Percentiles rank a stretch among this genome's conserved stretches.
These are phyloP conservation scores for Ustulina deusta DNA, from an alignment of 2,329 filamentous ascomycete species.

Conservation along the genomic window DNA sequence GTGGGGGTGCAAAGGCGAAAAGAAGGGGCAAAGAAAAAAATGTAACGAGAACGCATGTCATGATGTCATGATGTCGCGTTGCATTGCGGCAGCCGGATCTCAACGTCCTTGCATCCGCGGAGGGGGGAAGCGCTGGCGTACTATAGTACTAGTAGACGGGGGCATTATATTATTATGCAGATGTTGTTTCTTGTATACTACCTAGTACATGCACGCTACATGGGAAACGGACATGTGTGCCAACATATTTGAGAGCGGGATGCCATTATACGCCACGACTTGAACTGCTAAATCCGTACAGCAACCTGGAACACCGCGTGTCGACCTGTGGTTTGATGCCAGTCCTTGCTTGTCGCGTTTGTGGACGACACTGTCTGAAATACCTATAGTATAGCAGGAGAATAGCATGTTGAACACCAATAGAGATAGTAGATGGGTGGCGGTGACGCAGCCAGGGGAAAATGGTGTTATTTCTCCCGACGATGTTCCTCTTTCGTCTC, in stretches of 20 bases:
- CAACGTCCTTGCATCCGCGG: constrained; percentile 33
- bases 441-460: background rate
- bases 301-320: background rate
- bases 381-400: too few relatives aligned
- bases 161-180: constrained; percentile 11
- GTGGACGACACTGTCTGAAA: background rate
- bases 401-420: background rate
- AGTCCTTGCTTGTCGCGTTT: background rate
- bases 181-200: background rate
- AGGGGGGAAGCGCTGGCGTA: background rate
- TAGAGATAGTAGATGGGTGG: background rate
- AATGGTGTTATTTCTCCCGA: background rate
- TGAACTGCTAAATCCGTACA: background rate
- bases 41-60: constrained; percentile 9
- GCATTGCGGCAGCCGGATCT: constrained; percentile 32
- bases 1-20: background rate
- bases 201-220: constrained; percentile 12
- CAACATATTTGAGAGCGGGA: constrained; percentile 11
- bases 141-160: constrained; percentile 11
- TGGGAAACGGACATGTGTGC: constrained; percentile 1
- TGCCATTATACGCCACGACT: background rate
- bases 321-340: constrained; percentile 1
- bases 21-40: constrained; percentile 11
- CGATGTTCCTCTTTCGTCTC: constrained; percentile 1
- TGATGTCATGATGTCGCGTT: constrained; percentile 18